These are phyloP conservation scores for Chrysoporthe puriensis DNA, from an alignment of 2,329 filamentous ascomycete species.

Conservation along the genomic window DNA sequence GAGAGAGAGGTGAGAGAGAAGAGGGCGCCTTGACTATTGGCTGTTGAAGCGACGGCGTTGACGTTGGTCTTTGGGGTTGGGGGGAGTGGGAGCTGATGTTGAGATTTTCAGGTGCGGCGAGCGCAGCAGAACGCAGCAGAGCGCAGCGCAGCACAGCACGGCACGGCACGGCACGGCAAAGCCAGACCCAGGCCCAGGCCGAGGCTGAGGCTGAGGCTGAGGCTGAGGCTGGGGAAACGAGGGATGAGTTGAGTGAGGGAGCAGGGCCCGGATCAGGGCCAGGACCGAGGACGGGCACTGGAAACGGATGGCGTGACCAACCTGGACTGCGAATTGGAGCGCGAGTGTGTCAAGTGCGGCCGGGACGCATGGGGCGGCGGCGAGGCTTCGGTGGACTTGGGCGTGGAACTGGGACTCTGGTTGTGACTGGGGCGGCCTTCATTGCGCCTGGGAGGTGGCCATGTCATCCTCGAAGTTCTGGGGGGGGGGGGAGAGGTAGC, in stretches of 20 bases:
- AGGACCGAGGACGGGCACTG: background rate
- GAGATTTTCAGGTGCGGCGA: background rate
- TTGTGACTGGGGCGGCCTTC: conserved; percentile 20
- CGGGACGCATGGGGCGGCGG: conserved; percentile 15
- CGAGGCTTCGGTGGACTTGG: conserved; percentile 12
- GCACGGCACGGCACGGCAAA: background rate
- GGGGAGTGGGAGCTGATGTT: background rate
- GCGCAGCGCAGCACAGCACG: background rate
- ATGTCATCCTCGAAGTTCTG: conserved; percentile 27
- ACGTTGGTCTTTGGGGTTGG: background rate
- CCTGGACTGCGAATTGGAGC: conserved; percentile 18
- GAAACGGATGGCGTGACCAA: conserved; percentile 20
- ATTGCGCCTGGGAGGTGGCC: conserved; percentile 29
- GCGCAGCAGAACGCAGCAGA: background rate
- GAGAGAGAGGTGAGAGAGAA: background rate
- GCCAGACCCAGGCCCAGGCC: background rate
- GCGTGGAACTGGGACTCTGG: conserved; percentile 15
- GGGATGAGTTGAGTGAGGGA: background rate
- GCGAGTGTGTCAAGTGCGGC: conserved; percentile 15
- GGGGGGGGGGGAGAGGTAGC: background rate
- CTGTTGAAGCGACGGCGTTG: background rate
- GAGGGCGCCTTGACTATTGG: background rate
- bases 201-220: background rate
- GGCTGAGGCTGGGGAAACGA: background rate
- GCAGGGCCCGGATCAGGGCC: background rate